These are phyloP conservation scores for Volvox carteri DNA, from an alignment of 163 green algal species.

Conservation along the genomic window DNA sequence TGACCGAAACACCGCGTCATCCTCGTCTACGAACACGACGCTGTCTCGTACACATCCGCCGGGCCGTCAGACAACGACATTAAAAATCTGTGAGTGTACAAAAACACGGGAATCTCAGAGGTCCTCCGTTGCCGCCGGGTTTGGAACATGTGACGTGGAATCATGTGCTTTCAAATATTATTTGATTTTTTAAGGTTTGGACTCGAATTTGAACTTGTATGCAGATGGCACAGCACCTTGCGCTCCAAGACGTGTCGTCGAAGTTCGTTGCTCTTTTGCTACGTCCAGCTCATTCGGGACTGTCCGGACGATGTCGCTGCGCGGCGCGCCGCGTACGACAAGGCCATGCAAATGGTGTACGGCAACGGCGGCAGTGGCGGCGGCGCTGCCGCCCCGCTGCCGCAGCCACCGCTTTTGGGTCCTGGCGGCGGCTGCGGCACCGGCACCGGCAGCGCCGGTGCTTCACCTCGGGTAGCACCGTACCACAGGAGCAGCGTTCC, in stretches of 20 bases:
- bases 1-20: no score
- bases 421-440: neutral
- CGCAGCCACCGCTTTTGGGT: neutral
- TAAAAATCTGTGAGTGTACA: conserved; percentile 35
- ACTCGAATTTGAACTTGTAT: no score
- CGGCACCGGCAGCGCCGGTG: neutral
- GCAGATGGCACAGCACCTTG: conserved; percentile 34
- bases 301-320: conserved; percentile 3
- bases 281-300: conserved; percentile 30
- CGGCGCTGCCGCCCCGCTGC: neutral
- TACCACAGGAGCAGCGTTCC: conserved; percentile 3
- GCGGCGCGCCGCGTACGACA: conserved; percentile 14
- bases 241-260: conserved; percentile 37
- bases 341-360: conserved; percentile 8
- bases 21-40: no score
- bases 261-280: conserved; percentile 17
- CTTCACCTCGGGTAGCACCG: neutral
- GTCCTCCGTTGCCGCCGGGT: no score
- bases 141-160: no score
- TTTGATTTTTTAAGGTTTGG: no score
- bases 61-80: conserved; percentile 45
- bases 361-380: neutral
- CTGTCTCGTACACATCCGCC: no score
- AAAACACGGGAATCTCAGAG: no score
- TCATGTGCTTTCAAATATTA: no score